Evolutionary conservation across 108 stramenopile species (phyloP), one percentile per base, ranked within the genome.

Genomic region (Phaeodactylum tricornutum): DNA sequence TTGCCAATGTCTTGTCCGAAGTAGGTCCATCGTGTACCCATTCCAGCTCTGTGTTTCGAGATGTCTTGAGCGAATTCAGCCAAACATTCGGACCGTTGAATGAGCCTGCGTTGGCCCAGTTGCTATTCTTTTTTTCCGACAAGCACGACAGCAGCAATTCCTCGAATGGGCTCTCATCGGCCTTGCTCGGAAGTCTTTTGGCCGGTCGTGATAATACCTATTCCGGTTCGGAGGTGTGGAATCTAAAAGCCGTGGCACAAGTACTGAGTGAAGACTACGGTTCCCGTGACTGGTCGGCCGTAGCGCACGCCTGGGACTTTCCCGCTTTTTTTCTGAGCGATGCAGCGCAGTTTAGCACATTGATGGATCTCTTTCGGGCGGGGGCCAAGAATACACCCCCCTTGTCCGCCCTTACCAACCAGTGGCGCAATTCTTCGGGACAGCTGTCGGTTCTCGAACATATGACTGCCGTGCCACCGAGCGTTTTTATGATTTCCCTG

Each of bases 21-120:
- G 59, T 93, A 14, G 93, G 93, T 17, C 90, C 86, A 27, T 67
- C 86, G 11, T 86, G 82, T 56, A 92, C 93, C 12, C 69, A 70
- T 24, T 61, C 51, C 46, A 60, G 64, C 25, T 50, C 54, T 8
- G 69, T 77, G 16, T 67, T 96, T 31, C 83, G 92, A 7, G 88
- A 89, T 22, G 77, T 88, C 1, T 53, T 96, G 41, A 68, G 73
- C 22, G 57, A 74, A 32, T 61, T 75, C 12, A 53, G 57, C 23
- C 20, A 59, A 25, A 50, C 61, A 20, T 45, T 36, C 15, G 53
- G 62, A 28, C 56, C 47, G 1, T 50, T 87, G 31, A 75, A 80
- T 29, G 95, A 93, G 63, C 64, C 67, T 36, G 60, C 67, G 8
- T 59, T 92, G 39, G 93, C 93, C 16, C 64, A 75, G 20, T 59